Evolutionary conservation across 768 basidiomycete species (phyloP), one percentile per base, ranked within the genome.

Genomic region (Symmetrospora coprosmae): DNA sequence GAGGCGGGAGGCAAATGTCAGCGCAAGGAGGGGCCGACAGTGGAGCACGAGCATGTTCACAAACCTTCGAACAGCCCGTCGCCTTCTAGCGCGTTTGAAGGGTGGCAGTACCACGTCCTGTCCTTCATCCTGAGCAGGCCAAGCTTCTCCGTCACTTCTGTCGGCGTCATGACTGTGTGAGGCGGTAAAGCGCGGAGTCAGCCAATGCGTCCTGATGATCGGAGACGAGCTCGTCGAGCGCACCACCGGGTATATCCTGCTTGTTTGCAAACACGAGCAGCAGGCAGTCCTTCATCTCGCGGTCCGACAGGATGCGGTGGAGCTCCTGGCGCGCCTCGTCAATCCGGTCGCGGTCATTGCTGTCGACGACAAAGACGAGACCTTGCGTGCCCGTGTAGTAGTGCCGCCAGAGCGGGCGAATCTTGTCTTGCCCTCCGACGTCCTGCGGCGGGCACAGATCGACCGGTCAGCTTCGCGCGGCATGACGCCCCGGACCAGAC

Each of bases 381-480:
- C 91, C 92, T 75, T 97, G 92, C 1, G 92, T 97, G 63, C 92
- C 92, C 13, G 92, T 96, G 76, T 96, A 97, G 74, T 97, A 97
- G 74, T 97, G 92, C 75, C 92, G 80, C 92, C 92, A 97, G 39
- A 97, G 78, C 25, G 92, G 92, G 50, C 92, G 80, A 71, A 97
- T 97, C 80, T 97, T 97, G 78, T 97, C 92, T 75, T 97, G 92
- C n/a, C 92, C 92, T 68, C 92, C 92, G 38, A 97, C 92, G 49
- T 70, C 68, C 68, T 70, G 62, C 23, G 21, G 21, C 5, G 6
- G 17, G 31, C 19, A 53, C 16, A 19, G n/a, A 23, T 41, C 14
- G 19, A 39, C 1, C 30, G 7, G 5, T 14, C 1, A n/a, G 30
- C 35, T 25, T 16, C 17, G 8, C 23, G 19, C 35, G 38, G 33